Conservation (phyloP, 768 basidiomycete species). For the Rhodotorula graminis region DNA sequence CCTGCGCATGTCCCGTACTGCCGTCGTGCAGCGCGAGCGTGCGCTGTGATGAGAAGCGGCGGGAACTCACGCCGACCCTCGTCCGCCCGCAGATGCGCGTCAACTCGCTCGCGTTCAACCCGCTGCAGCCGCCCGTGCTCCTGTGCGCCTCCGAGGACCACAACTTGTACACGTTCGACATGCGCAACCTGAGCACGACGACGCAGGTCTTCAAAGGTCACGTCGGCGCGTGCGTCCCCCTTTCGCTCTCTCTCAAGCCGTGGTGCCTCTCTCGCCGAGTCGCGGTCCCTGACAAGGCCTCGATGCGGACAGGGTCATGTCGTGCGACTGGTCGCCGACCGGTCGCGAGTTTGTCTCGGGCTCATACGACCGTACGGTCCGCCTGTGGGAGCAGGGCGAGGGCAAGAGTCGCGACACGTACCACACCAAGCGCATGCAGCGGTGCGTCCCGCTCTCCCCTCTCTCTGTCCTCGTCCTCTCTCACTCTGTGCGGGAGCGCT, state of each 20-base stretch:
- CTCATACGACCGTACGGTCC: conserved; percentile 88
- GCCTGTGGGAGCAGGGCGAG: conserved; percentile 83
- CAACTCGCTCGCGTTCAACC: conserved; percentile 90
- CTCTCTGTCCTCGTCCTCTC: neutral
- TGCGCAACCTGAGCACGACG: conserved; percentile 72
- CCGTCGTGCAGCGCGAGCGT: too few relatives aligned
- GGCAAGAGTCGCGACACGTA: conserved; percentile 83
- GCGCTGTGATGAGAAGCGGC: too few relatives aligned
- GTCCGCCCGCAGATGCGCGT: conserved; percentile 62
- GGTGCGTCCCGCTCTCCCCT: conserved; percentile 52
- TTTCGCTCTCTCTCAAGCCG: neutral
- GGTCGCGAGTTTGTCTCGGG: conserved; percentile 94
- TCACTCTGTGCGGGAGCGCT: neutral
- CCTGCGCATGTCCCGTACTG: too few relatives aligned
- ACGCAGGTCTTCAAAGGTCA: conserved; percentile 95
- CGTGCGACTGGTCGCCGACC: conserved; percentile 95
- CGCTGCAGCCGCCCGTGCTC: conserved; percentile 83
- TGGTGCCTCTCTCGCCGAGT: neutral
- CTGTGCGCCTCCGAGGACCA: conserved; percentile 98
- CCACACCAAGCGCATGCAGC: conserved; percentile 98
- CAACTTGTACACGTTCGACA: conserved; percentile 96
- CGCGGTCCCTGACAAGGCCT: neutral
- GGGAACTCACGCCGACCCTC: neutral
- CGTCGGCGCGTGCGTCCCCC: conserved; percentile 53
- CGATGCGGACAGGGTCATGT: conserved; percentile 59